phyloP scores from a whole-genome alignment of 768 basidiomycete species.

The Amanita thiersii region DNA sequence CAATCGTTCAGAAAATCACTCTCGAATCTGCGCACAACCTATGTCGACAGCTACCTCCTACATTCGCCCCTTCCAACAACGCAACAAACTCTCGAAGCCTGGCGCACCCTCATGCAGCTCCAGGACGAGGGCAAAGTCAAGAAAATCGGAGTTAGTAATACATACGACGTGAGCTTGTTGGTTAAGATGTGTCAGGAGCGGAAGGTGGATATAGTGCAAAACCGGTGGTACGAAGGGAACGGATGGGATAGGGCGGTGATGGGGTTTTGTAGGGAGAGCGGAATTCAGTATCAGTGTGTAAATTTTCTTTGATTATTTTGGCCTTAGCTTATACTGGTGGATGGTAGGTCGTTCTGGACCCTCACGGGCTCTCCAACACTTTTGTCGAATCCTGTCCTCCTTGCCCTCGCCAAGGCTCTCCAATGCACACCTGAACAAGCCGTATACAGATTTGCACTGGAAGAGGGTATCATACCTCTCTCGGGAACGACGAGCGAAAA shows the following conservation, averaged over 20 bases:
- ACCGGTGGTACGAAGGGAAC: slow-evolving; percentile 80
- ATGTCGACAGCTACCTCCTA: slow-evolving; percentile 72
- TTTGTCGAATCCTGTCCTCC: slow-evolving; percentile 38
- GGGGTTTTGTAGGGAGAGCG: slow-evolving; percentile 52
- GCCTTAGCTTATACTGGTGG: background rate
- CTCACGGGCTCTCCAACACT: slow-evolving; percentile 68
- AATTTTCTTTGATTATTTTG: background rate
- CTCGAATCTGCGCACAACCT: slow-evolving; percentile 58
- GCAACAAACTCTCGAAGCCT: slow-evolving; percentile 60
- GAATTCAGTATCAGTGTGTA: slow-evolving; percentile 64
- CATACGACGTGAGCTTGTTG: slow-evolving; percentile 56
- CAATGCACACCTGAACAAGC: slow-evolving; percentile 56
- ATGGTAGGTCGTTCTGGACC: slow-evolving; percentile 83
- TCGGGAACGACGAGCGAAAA: slow-evolving; percentile 63
- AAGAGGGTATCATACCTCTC: slow-evolving; percentile 59
- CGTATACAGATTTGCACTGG: slow-evolving; percentile 62
- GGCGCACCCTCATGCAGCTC: slow-evolving; percentile 50
- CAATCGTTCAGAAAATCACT: slow-evolving; percentile 60
- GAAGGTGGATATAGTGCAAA: slow-evolving; percentile 70
- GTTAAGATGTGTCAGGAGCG: slow-evolving; percentile 41
- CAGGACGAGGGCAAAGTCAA: slow-evolving; percentile 59
- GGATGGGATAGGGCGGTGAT: slow-evolving; percentile 64
- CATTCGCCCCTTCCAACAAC: slow-evolving; percentile 64
- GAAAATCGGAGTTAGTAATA: slow-evolving; percentile 71
- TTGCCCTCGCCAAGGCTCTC: slow-evolving; percentile 34